phyloP scores from a whole-genome alignment of 2,329 filamentous ascomycete species.

The Arthrobotrys conoides region DNA sequence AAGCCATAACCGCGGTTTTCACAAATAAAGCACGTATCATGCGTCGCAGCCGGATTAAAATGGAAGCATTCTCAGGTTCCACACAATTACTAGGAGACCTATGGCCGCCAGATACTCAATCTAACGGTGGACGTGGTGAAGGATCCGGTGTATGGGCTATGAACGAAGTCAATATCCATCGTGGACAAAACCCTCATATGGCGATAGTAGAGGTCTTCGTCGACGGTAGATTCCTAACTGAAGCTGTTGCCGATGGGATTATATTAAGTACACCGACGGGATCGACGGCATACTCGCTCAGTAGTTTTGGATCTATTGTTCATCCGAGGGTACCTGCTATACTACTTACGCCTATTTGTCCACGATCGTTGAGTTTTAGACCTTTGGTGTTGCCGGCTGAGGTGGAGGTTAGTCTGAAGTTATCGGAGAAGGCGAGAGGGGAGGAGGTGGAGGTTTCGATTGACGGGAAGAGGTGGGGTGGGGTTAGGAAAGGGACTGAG shows the following conservation, averaged over 20 bases:
- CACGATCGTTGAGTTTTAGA: constrained; percentile 90
- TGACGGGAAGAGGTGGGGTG: constrained; percentile 77
- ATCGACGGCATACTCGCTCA: constrained; percentile 95
- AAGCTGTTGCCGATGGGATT: constrained; percentile 95
- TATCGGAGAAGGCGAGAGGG: constrained; percentile 84
- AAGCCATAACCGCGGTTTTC: constrained; percentile 74
- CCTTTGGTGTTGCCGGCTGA: constrained; percentile 90
- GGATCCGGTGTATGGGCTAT: constrained; percentile 73
- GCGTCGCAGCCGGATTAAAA: constrained; percentile 87
- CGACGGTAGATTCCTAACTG: constrained; percentile 88
- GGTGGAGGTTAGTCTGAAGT: constrained; percentile 83
- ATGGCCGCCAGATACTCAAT: constrained; percentile 53
- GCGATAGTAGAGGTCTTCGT: constrained; percentile 93
- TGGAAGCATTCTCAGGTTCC: constrained; percentile 76
- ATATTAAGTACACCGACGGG: constrained; percentile 94
- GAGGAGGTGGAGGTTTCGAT: constrained; percentile 84
- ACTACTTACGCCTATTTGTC: constrained; percentile 93
- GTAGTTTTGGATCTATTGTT: constrained; percentile 90
- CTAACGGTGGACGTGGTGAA: constrained; percentile 18
- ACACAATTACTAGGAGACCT: constrained; percentile 64
- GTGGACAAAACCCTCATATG: constrained; percentile 89
- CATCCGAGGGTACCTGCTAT: constrained; percentile 91
- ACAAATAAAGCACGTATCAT: constrained; percentile 79
- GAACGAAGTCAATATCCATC: constrained; percentile 95
- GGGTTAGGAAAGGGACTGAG: constrained; percentile 82